Percentiles rank a stretch among this genome's conserved stretches.
Conservation (phyloP, 1,284 basidiomycete genomes). For the Ganoderma lingzhi region DNA sequence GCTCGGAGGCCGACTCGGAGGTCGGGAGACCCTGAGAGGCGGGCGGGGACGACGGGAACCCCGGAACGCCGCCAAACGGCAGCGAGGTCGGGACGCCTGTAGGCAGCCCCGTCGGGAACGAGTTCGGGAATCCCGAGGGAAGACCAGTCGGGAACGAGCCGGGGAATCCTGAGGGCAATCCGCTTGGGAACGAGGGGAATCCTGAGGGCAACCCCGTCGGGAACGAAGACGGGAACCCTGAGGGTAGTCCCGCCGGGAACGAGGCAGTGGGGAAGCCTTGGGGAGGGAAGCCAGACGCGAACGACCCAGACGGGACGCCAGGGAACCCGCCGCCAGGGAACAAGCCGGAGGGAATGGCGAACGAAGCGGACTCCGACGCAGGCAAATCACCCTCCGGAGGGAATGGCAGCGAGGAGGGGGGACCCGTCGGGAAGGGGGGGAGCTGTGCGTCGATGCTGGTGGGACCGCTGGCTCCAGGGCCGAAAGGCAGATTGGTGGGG, state of each 20-base stretch:
- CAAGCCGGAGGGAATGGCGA: not conserved
- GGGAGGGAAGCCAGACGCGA: not conserved
- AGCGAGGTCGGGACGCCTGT: not conserved
- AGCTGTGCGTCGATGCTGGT: not conserved
- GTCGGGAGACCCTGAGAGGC: not conserved
- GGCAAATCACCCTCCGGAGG: not conserved
- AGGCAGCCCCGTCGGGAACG: not conserved
- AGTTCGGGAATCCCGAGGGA: not conserved
- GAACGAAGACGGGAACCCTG: not conserved
- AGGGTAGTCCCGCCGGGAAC: too few species aligned
- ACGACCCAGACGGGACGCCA: not conserved
- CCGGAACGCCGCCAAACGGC: not conserved
- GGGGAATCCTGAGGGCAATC: not conserved
- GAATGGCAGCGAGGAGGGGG: not conserved
- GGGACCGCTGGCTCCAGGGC: not conserved
- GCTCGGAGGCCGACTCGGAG: not conserved
- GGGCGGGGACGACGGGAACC: not conserved
- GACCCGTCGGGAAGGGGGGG: not conserved
- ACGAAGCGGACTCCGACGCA: not conserved
- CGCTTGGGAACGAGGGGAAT: not conserved
- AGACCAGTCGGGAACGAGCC: not conserved
- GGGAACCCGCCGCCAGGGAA: not conserved
- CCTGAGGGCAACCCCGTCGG: not conserved
- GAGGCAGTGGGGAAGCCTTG: not conserved
- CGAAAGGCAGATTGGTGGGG: not conserved